Evolutionary conservation across 805 yeast genomes (phyloP), one percentile per base, ranked within the genome.

Genomic region (Zygotorulaspora danielsina): DNA sequence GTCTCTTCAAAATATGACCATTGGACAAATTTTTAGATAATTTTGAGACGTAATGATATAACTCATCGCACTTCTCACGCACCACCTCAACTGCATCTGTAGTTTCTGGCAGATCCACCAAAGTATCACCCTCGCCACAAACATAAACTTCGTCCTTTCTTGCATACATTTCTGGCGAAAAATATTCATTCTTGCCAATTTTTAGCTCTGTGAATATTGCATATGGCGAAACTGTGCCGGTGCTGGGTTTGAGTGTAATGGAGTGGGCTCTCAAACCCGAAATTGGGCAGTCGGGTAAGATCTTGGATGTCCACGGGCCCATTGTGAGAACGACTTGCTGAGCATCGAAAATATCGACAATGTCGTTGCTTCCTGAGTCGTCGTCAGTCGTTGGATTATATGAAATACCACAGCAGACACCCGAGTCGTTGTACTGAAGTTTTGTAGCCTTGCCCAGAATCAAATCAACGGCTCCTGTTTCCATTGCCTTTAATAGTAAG

Each of bases 231-330:
- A 89, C 94, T 19, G 73, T 74, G 32, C 78, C 82, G 39, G 74
- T 71, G 41, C 79, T 75, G 3, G 97, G 97, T 32, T 85, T 77
- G 39, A 93, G 76, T 1, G 96, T 88, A 56, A 90, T 89, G 19
- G 96, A 86, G 65, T 93, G 97, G 1, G 97, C 97, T 51, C 97
- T 73, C 47, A 90, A 69, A 4, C 97, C 97, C 2, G 90, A 81
- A 9, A 90, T 88, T 19, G 97, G 98, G 59, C 97, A 89, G 50
- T 84, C 88, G 2, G 95, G 95, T 42, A 90, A 65, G 30, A 90
- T 76, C 54, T 81, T 82, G 2, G 96, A 82, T 2, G 97, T 88
- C 98, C 98, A 90, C 9, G 98, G 98, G 0, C 98, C 98, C 51
- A 86, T 84, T 0, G 95, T 71, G 53, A 93, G 69, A 8, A 90